Evolutionary conservation across 768 basidiomycete genomes (phyloP), one percentile per base, ranked within the genome.

Genomic region (Psilocybe azurescens): DNA sequence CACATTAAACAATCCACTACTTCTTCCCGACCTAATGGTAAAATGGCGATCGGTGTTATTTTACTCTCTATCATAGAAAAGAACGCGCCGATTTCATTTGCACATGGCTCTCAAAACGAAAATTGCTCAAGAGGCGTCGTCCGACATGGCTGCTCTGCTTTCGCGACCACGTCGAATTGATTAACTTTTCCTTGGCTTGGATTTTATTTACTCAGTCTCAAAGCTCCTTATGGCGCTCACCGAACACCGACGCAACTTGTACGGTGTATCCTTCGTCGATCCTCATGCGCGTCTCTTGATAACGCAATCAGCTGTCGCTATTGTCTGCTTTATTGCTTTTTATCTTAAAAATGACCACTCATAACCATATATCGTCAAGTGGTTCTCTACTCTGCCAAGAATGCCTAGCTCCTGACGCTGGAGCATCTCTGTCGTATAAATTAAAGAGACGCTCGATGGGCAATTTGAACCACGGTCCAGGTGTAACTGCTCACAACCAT

Each of bases 401-500:
- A 18, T 9, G 18, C 53, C 24, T 32, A 41, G 41, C 46, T 56
- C 46, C 9, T 56, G 10, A 30, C 20, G 29, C 14, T 36, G 14
- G 16, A 16, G 10, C 32, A 2, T 38, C 33, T 18, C 11, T 30
- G 18, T 3, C 20, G n/a, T 60, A 54, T 60, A 54, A 54, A 60
- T 33, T 18, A 7, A 36, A 36, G 47, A 38, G 32, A 48, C 20
- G 16, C 18, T 49, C 10, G 16, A 52, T 13, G 20, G 7, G n/a
- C n/a, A 49, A 18, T 50, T 24, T n/a, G 56, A 58, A 58, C 56
- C 32, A 49, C 36, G 32, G 29, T 50, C 41, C 48, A 50, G 28
- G 18, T 50, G 18, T 16, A 20, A 44, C 20, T 38, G 52, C 20
- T 61, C 60, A 36, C 44, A 50, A 52, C 14, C 46, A 69, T 69